Evolutionary conservation across 2,329 filamentous ascomycete genomes (phyloP), one percentile per base, ranked within the genome.

Genomic region (Xylariaceae sp.): DNA sequence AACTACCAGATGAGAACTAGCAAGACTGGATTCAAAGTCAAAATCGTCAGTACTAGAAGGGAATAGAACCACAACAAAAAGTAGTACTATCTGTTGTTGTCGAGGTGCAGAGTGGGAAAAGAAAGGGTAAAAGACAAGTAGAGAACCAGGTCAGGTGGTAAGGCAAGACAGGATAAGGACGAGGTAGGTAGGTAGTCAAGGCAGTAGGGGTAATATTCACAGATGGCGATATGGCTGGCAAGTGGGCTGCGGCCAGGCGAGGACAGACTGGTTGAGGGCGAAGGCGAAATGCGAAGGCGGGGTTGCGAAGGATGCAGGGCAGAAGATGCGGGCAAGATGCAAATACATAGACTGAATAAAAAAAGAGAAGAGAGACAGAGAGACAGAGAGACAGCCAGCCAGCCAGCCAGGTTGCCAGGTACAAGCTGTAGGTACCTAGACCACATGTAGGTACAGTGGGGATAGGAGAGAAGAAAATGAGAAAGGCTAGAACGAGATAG

Each of bases 271-370:
- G 34, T 53, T n/a, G 59, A 59, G 53, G 37, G 24, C 41, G 45
- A 45, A 29, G 47, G 34, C 50, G 49, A 58, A 56, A 31, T 9
- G 34, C 53, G 53, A 61, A 53, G 60, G 60, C 60, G 60, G 60
- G 60, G 60, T 62, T 60, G 57, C 43, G 39, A 58, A 57, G 57
- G 46, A 58, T 61, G 47, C 56, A 60, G 57, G 53, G 49, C 21
- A 46, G 44, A 56, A 48, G 46, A 50, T 53, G 49, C 52, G 56
- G 55, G 51, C 51, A 50, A 45, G 47, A 56, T 50, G 41, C 53
- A 60, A 59, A 53, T 57, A 53, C 50, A 39, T 55, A 47, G 21
- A 55, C 21, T 49, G 51, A 19, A 58, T 19, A 31, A 51, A 61
- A 58, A 56, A 47, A 43, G 40, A 44, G 36, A n/a, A 36, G 21